phyloP scores from a whole-genome alignment of 331 rosid genomes.

The Arachis monticola region DNA sequence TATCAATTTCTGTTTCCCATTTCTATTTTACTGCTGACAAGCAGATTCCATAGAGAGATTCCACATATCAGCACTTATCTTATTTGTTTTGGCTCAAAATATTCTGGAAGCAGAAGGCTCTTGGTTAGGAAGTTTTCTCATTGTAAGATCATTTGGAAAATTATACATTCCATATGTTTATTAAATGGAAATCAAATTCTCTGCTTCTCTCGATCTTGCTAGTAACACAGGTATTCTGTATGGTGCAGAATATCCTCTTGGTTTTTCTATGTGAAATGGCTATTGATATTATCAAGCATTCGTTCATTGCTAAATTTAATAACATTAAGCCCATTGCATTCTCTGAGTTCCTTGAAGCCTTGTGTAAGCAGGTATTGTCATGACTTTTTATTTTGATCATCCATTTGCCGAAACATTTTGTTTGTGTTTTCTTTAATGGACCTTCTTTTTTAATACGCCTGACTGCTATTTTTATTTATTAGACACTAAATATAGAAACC shows the following conservation, averaged over 20 bases:
- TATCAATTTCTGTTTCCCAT: neutral
- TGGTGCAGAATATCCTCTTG: slow-evolving; percentile 64
- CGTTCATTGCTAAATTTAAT: slow-evolving; percentile 78
- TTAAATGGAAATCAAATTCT: neutral
- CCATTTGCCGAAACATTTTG: neutral
- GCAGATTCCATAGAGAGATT: slow-evolving; percentile 87
- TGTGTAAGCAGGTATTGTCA: slow-evolving; percentile 71
- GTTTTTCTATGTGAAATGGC: slow-evolving; percentile 72
- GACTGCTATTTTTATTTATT: slow-evolving; percentile 34
- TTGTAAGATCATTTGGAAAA: slow-evolving; percentile 50
- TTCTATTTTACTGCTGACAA: slow-evolving; percentile 33
- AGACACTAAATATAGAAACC: slow-evolving; percentile 66
- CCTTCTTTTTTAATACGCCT: slow-evolving; percentile 20
- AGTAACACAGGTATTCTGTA: slow-evolving; percentile 35
- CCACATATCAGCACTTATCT: slow-evolving; percentile 73
- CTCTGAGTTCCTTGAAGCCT: slow-evolving; percentile 81
- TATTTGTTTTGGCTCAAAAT: slow-evolving; percentile 83
- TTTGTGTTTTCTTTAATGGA: slow-evolving; percentile 10
- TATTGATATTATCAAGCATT: slow-evolving; percentile 77
- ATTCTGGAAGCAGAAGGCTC: slow-evolving; percentile 89
- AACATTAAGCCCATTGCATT: slow-evolving; percentile 69
- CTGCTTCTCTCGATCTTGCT: slow-evolving; percentile 26
- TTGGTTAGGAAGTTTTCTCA: slow-evolving; percentile 72
- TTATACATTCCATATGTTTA: slow-evolving; percentile 22
- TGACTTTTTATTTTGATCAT: neutral